Conservation (phyloP, 1,284 basidiomycete genomes). For the Cutaneotrichosporon sp. region DNA sequence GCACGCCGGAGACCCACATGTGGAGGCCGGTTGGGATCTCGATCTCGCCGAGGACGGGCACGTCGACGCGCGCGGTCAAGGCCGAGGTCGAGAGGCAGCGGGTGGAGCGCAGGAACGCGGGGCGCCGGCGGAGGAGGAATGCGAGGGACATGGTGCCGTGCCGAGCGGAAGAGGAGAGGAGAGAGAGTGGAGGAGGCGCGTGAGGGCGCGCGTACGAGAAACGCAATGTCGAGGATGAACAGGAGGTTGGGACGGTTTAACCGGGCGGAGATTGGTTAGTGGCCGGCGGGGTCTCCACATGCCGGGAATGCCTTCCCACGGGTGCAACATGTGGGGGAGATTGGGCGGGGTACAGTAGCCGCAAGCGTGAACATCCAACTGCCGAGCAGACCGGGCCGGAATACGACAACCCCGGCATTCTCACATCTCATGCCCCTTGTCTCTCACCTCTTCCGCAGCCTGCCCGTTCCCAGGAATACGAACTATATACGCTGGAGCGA, state of each 20-base stretch:
- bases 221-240: not conserved
- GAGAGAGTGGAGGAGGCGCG: not conserved
- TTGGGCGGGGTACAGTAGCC: too few species aligned
- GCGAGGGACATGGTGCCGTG: not conserved
- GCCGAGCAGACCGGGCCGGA: too few species aligned
- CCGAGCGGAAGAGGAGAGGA: not conserved
- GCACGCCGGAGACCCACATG: too few species aligned
- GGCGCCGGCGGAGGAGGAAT: not conserved
- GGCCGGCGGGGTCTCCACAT: not conserved
- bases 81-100: not conserved
- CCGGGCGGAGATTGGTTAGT: not conserved
- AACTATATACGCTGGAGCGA: too few species aligned
- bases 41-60: conserved; percentile 53
- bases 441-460: too few species aligned
- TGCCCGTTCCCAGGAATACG: too few species aligned
- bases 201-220: not conserved
- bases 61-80: conserved; percentile 24
- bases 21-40: conserved; percentile 78
- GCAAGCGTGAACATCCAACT: too few species aligned
- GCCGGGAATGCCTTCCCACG: too few species aligned
- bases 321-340: too few species aligned
- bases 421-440: too few species aligned
- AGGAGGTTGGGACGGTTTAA: not conserved
- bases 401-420: too few species aligned
- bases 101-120: not conserved